Evolutionary conservation across 2,329 filamentous ascomycete genomes (phyloP).

Genomic region (Calonectria leucothoes): DNA sequence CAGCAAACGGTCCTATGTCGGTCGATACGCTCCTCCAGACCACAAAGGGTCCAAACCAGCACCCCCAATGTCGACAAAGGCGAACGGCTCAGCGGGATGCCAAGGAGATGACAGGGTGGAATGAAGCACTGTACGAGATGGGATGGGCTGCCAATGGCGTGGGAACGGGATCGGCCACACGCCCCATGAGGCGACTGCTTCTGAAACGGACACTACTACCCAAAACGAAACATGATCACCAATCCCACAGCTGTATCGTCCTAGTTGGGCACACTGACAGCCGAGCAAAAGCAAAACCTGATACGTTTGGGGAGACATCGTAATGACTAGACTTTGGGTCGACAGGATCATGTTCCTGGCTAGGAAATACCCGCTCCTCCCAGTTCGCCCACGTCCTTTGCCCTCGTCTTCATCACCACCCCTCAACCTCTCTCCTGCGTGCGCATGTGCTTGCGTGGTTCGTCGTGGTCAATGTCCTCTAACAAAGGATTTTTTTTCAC

Average conservation of each 20-base stretch:
- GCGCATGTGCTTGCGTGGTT: slow-evolving; percentile 2
- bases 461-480: neutral
- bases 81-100: neutral
- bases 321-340: neutral
- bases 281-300: neutral
- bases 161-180: slow-evolving; percentile 1
- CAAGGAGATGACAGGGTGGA: neutral
- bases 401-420: neutral
- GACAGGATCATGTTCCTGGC: neutral
- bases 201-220: slow-evolving; percentile 10
- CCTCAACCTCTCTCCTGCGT: neutral
- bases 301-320: neutral
- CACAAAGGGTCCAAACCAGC: neutral
- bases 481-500: neutral
- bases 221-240: slow-evolving; percentile 20
- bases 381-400: neutral
- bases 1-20: neutral
- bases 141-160: slow-evolving; percentile 1
- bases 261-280: neutral
- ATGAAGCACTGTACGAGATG: neutral
- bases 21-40: neutral
- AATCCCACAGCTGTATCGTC: neutral
- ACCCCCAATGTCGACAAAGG: neutral
- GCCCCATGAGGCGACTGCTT: slow-evolving; percentile 1
- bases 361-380: neutral